Evolutionary conservation across 2,329 filamentous ascomycete species (phyloP).

Genomic region (Aaosphaeria arxii): DNA sequence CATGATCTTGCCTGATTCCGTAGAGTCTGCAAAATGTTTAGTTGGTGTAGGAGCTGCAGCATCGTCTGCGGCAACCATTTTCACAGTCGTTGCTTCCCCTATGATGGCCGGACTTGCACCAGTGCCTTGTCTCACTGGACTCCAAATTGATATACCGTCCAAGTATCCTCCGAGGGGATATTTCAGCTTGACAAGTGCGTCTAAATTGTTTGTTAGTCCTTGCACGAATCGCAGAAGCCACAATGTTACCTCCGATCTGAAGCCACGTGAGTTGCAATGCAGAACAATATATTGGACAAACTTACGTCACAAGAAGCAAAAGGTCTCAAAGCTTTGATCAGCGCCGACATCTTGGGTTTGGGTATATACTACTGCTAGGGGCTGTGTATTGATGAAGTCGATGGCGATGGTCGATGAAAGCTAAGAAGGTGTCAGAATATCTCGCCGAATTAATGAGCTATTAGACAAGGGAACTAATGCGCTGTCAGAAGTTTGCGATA

Average conservation of each 20-base stretch:
- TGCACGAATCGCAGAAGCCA: neutral
- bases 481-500: too few relatives aligned
- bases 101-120: conserved; percentile 2
- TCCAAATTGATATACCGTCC: conserved; percentile 30
- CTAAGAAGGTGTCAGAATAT: too few relatives aligned
- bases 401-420: too few relatives aligned
- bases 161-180: conserved; percentile 34
- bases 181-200: conserved; percentile 35
- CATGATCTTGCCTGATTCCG: conserved; percentile 31
- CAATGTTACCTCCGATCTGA: neutral
- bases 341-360: neutral
- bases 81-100: conserved; percentile 9
- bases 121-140: conserved; percentile 1
- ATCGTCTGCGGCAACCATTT: conserved; percentile 33
- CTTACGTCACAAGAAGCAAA: conserved; percentile 4
- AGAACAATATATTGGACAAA: neutral
- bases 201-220: conserved; percentile 5
- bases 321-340: conserved; percentile 1
- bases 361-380: too few relatives aligned
- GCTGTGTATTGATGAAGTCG: too few relatives aligned
- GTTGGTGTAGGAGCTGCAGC: conserved; percentile 25
- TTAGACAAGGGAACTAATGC: too few relatives aligned
- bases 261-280: neutral
- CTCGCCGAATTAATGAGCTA: too few relatives aligned
- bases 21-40: conserved; percentile 37